Evolutionary conservation across 2,329 filamentous ascomycete species (phyloP).

Genomic region (Ceratocystis huliohia): DNA sequence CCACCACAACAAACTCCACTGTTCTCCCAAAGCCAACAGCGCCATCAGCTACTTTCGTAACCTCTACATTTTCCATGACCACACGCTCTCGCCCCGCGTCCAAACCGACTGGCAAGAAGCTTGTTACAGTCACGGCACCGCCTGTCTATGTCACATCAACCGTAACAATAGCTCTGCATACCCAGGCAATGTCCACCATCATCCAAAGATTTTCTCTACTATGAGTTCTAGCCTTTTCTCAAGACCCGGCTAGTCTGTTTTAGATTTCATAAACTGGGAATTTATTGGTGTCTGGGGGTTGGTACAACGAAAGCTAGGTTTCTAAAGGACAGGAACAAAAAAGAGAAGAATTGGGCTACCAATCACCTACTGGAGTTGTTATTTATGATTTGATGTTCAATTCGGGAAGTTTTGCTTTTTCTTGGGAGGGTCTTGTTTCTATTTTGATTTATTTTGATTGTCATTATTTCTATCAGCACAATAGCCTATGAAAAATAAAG

Average conservation of each 20-base stretch:
- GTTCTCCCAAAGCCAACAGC: neutral
- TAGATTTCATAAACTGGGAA: neutral
- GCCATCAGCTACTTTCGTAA: neutral
- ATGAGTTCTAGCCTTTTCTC: constrained; percentile 5
- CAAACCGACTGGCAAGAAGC: constrained; percentile 13
- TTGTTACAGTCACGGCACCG: constrained; percentile 22
- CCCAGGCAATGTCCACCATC: constrained; percentile 14
- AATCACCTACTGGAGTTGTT: too few species aligned
- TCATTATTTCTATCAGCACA: too few species aligned
- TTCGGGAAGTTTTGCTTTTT: neutral
- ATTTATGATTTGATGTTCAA: neutral
- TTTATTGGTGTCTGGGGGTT: neutral
- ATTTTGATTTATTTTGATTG: neutral
- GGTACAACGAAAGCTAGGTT: too few species aligned
- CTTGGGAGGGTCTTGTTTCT: neutral
- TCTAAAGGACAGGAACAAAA: too few species aligned
- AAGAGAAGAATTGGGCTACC: too few species aligned
- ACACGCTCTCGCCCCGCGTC: neutral
- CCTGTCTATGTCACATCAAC: constrained; percentile 31
- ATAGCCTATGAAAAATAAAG: too few species aligned
- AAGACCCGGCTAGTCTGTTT: constrained; percentile 11
- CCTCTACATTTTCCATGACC: constrained; percentile 19
- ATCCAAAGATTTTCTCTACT: constrained; percentile 10
- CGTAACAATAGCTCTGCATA: constrained; percentile 11
- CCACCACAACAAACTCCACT: constrained; percentile 20